phyloP scores from a whole-genome alignment of 192 early-diverging fungal species.

The Rhizophagus sp. region DNA sequence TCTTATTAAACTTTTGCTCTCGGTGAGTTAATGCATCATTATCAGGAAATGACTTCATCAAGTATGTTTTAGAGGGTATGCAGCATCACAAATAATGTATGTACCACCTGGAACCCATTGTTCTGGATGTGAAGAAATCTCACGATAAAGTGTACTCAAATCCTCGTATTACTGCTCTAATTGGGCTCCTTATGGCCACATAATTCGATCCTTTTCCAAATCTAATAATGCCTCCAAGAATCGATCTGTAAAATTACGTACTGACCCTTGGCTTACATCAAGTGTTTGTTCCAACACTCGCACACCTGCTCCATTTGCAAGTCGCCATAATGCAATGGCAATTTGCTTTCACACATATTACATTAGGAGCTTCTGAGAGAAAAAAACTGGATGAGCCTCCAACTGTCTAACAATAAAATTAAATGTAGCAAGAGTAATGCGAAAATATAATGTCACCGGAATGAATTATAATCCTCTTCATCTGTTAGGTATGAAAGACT shows the following conservation, averaged over 20 bases:
- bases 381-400: too few relatives aligned
- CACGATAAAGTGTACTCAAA: neutral
- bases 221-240: neutral
- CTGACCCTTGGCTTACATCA: conserved; percentile 9
- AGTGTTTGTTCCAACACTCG: neutral
- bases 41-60: neutral
- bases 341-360: too few relatives aligned
- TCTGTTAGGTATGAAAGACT: too few relatives aligned
- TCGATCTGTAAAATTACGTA: neutral
- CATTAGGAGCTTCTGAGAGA: too few relatives aligned
- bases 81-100: neutral
- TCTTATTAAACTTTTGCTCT: neutral
- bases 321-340: too few relatives aligned
- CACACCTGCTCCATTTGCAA: too few relatives aligned
- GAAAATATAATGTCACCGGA: too few relatives aligned
- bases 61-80: neutral
- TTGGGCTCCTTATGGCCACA: neutral
- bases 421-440: too few relatives aligned
- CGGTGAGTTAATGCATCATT: neutral
- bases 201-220: neutral
- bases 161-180: neutral
- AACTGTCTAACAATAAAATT: too few relatives aligned
- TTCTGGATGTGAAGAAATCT: neutral
- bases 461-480: too few relatives aligned
- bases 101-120: neutral